Conservation (phyloP, 331 rosid genomes). For the Malus hybrid region DNA sequence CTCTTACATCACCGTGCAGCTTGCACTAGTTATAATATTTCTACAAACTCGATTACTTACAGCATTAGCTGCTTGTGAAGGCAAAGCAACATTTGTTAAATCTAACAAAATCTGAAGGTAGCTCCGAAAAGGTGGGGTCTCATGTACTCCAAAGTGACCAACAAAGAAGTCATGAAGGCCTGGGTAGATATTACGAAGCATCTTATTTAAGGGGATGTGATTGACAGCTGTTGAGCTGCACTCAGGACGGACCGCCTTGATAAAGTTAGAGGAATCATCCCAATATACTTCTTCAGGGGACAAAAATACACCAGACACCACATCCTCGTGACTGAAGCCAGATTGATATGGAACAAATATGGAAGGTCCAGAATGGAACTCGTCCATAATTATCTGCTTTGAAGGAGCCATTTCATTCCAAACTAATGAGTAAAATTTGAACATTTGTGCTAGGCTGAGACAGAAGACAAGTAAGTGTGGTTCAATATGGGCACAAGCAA, state of each 20-base stretch:
- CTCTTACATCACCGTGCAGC: conserved; percentile 16
- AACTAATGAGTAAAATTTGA: conserved; percentile 56
- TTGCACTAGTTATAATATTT: conserved; percentile 1
- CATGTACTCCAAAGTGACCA: conserved; percentile 53
- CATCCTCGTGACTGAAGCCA: conserved; percentile 40
- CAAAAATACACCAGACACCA: conserved; percentile 61
- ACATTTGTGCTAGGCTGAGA: conserved; percentile 72
- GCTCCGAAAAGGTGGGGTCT: conserved; percentile 63
- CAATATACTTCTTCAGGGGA: conserved; percentile 63
- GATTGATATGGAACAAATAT: conserved; percentile 61
- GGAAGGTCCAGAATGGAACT: conserved; percentile 57
- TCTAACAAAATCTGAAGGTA: conserved; percentile 74
- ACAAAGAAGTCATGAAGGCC: conserved; percentile 76
- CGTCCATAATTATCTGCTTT: conserved; percentile 44
- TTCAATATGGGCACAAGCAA: background rate
- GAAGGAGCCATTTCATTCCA: conserved; percentile 74
- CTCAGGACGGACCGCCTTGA: conserved; percentile 31
- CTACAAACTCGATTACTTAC: conserved; percentile 40
- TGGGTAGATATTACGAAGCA: conserved; percentile 54
- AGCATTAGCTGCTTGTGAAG: conserved; percentile 63
- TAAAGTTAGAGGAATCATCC: conserved; percentile 59
- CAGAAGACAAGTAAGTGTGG: conserved; percentile 13
- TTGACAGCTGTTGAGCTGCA: conserved; percentile 10
- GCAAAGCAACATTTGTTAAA: conserved; percentile 55
- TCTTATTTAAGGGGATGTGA: conserved; percentile 41